Percentiles rank a stretch among this genome's conserved stretches.
Conservation (phyloP, 768 basidiomycete species). For the Pluteus cervinus region DNA sequence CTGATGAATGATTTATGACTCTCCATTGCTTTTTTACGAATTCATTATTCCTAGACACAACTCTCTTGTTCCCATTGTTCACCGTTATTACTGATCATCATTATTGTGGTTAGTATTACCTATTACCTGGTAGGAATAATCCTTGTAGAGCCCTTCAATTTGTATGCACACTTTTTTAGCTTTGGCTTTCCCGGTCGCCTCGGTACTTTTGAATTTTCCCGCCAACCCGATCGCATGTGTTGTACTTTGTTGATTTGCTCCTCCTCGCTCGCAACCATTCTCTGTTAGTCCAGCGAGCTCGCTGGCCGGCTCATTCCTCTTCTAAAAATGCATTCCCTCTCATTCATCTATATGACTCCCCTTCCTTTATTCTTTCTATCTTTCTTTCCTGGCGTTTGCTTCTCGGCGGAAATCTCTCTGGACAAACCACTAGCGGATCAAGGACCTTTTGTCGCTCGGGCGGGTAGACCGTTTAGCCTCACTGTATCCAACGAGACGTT, state of each 20-base stretch:
- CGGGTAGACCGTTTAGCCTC: constrained; percentile 63
- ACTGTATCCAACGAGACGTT: constrained; percentile 65
- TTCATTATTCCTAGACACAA: too few relatives aligned
- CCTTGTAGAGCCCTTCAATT: too few relatives aligned
- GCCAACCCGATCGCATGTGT: too few relatives aligned
- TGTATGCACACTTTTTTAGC: too few relatives aligned
- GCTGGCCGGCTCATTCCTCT: constrained; percentile 51
- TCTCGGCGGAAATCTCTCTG: constrained; percentile 26
- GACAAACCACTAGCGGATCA: constrained; percentile 63
- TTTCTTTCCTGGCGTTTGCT: constrained; percentile 4
- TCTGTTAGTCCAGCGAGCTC: constrained; percentile 48
- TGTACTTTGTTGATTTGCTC: constrained; percentile 5
- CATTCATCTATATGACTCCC: too few relatives aligned
- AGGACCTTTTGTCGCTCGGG: constrained; percentile 72
- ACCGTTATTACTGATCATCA: too few relatives aligned
- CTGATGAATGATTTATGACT: constrained; percentile 6
- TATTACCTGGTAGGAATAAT: too few relatives aligned
- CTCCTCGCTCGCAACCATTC: constrained; percentile 6
- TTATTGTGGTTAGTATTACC: too few relatives aligned
- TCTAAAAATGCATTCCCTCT: constrained; percentile 32
- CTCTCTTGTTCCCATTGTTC: too few relatives aligned
- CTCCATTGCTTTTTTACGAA: too few relatives aligned
- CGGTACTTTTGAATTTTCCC: too few relatives aligned
- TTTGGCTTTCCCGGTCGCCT: too few relatives aligned
- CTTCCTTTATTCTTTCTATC: constrained; percentile 6